Percentiles rank a stretch among this genome's conserved stretches.
Evolutionary conservation across 108 stramenopile species (phyloP).

Genomic region (Pseudonitzschia multiseries): DNA sequence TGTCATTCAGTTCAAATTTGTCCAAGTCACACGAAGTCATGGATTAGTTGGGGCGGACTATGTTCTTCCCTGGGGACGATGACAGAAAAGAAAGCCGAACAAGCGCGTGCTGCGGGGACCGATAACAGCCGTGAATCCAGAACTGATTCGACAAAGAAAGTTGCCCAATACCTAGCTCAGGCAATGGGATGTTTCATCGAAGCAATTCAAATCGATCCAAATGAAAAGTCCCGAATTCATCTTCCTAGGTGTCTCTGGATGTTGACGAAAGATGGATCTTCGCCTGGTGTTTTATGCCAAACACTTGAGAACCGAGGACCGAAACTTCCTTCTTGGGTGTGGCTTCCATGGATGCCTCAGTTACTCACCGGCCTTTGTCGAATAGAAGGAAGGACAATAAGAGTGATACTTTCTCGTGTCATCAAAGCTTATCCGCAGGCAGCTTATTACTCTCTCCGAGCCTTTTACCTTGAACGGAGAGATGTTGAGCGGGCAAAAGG

Average conservation of each 20-base stretch:
- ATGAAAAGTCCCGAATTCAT: constrained; percentile 76
- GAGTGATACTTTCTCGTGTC: constrained; percentile 58
- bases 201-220: constrained; percentile 70
- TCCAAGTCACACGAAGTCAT: constrained; percentile 83
- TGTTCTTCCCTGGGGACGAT: constrained; percentile 66
- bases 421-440: constrained; percentile 84
- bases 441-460: constrained; percentile 75
- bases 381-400: constrained; percentile 62
- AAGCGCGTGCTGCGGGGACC: constrained; percentile 27
- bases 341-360: constrained; percentile 94
- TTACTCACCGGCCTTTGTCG: constrained; percentile 82
- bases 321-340: constrained; percentile 87
- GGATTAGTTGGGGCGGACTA: constrained; percentile 93
- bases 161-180: constrained; percentile 83
- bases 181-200: constrained; percentile 95
- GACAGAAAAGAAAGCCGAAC: constrained; percentile 48
- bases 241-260: constrained; percentile 88
- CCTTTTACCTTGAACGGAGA: constrained; percentile 85
- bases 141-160: constrained; percentile 62
- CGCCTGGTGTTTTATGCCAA: constrained; percentile 70
- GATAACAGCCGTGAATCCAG: constrained; percentile 32
- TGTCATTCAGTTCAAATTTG: constrained; percentile 92
- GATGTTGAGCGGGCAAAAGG: constrained; percentile 77
- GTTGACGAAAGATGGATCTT: constrained; percentile 80
- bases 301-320: constrained; percentile 72